phyloP scores from a whole-genome alignment of 495 filamentous ascomycete genomes.

The Penicillium ucsense region DNA sequence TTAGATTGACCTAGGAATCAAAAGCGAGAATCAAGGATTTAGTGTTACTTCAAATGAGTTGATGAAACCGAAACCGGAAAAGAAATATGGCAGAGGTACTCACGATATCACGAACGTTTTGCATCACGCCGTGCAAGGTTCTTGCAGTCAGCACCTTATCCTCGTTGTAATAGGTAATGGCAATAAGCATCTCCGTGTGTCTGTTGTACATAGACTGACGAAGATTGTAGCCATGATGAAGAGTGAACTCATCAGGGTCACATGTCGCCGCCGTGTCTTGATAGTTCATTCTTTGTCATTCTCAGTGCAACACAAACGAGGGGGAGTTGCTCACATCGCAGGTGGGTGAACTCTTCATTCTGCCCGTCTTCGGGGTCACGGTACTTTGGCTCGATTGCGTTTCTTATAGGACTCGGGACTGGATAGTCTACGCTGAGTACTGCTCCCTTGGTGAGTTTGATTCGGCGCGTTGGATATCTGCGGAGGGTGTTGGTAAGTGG shows the following conservation, averaged over 20 bases:
- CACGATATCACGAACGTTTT: slow-evolving; percentile 93
- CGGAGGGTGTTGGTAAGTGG: slow-evolving; percentile 25
- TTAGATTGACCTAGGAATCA: slow-evolving; percentile 54
- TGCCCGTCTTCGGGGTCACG: slow-evolving; percentile 70
- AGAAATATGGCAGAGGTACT: not conserved
- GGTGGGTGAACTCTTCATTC: slow-evolving; percentile 90
- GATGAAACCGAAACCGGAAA: no score
- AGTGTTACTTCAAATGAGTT: not conserved
- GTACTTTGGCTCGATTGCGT: slow-evolving; percentile 87
- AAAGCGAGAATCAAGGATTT: no score
- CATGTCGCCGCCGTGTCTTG: slow-evolving; percentile 91
- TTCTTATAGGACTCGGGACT: slow-evolving; percentile 92
- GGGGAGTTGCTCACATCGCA: slow-evolving; percentile 58
- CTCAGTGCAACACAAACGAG: not conserved
- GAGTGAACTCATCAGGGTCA: slow-evolving; percentile 95
- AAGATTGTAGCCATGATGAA: slow-evolving; percentile 97
- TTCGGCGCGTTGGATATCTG: slow-evolving; percentile 86
- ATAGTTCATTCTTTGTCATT: not conserved
- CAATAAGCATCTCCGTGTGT: slow-evolving; percentile 92
- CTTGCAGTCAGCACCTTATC: slow-evolving; percentile 88
- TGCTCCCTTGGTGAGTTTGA: slow-evolving; percentile 88
- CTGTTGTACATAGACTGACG: slow-evolving; percentile 99
- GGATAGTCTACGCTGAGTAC: slow-evolving; percentile 96
- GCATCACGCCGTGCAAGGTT: slow-evolving; percentile 94
- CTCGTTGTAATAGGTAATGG: slow-evolving; percentile 98